Evolutionary conservation across 2,329 filamentous ascomycete species (phyloP).

Genomic region (Pseudocercospora crystallina): DNA sequence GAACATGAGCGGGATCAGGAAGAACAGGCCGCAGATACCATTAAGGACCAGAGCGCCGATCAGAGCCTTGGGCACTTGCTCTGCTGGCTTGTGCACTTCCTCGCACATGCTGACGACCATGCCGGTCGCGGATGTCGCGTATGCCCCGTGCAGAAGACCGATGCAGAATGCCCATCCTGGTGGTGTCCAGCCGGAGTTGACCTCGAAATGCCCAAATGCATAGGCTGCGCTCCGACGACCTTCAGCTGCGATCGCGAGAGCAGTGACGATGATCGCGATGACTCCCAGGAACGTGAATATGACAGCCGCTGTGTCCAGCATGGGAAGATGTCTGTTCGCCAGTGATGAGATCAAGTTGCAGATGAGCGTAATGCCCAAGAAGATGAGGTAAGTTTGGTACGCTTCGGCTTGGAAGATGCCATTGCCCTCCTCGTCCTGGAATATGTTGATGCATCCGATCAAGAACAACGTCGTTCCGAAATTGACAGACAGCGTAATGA

Average conservation of each 20-base stretch:
- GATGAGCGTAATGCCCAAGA: conserved; percentile 50
- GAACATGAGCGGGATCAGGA: conserved; percentile 68
- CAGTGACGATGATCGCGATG: conserved; percentile 62
- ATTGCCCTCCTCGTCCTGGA: conserved; percentile 47
- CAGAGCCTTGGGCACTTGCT: conserved; percentile 72
- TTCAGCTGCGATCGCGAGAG: conserved; percentile 66
- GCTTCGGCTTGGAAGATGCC: conserved; percentile 46
- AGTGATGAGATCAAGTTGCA: conserved; percentile 54
- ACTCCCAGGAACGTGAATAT: conserved; percentile 74
- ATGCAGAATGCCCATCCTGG: conserved; percentile 72
- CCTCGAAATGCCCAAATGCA: conserved; percentile 69
- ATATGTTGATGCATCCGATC: conserved; percentile 57
- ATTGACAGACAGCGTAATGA: conserved; percentile 79
- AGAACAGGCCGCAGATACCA: conserved; percentile 64
- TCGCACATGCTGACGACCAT: conserved; percentile 81
- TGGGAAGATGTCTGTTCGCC: conserved; percentile 54
- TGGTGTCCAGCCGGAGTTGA: conserved; percentile 65
- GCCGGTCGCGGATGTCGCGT: conserved; percentile 73
- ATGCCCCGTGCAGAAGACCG: conserved; percentile 69
- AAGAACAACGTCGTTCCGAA: conserved; percentile 65
- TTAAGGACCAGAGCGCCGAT: conserved; percentile 64
- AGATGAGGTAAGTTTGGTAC: conserved; percentile 51
- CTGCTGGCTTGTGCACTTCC: conserved; percentile 65
- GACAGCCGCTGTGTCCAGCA: conserved; percentile 70
- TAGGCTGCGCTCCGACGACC: conserved; percentile 63